Percentiles rank a stretch among this genome's conserved stretches.
These are phyloP conservation scores for Leucaena leucocephala DNA, from an alignment of 306 rosid species.

Conservation along the genomic window DNA sequence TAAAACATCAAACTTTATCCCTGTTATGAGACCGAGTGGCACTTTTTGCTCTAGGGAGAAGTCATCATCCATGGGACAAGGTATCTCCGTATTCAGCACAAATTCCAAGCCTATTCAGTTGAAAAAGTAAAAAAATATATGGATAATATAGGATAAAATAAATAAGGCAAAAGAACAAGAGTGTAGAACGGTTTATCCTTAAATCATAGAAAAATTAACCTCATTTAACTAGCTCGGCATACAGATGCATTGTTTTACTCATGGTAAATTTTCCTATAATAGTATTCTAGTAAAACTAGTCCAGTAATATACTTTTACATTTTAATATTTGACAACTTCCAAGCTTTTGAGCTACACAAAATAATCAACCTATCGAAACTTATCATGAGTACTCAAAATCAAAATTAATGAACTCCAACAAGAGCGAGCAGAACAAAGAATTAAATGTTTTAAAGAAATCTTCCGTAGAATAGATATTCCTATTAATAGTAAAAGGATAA, in stretches of 20 bases:
- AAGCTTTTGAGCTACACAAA: background rate
- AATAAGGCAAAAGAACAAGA: slow-evolving; percentile 22
- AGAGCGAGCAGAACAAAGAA: background rate
- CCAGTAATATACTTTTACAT: background rate
- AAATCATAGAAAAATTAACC: slow-evolving; percentile 24
- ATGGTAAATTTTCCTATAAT: background rate
- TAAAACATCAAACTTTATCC: slow-evolving; percentile 53
- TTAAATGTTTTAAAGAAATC: slow-evolving; percentile 12
- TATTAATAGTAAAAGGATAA: background rate
- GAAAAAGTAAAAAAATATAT: background rate
- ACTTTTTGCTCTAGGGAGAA: slow-evolving; percentile 38
- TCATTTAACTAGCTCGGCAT: slow-evolving; percentile 17
- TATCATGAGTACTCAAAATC: background rate
- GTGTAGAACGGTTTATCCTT: slow-evolving; percentile 17
- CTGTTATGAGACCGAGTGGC: slow-evolving; percentile 50
- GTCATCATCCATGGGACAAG: slow-evolving; percentile 63
- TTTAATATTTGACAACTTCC: background rate
- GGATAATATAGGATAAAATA: slow-evolving; percentile 28
- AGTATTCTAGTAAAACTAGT: background rate
- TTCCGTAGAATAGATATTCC: background rate
- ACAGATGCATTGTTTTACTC: slow-evolving; percentile 7
- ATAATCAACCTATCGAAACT: background rate
- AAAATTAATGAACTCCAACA: background rate
- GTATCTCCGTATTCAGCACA: slow-evolving; percentile 38
- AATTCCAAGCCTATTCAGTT: slow-evolving; percentile 49